Base-by-base conservation (phyloP, 1,139 yeast species). In the Yamadazyma aaseri region DNA sequence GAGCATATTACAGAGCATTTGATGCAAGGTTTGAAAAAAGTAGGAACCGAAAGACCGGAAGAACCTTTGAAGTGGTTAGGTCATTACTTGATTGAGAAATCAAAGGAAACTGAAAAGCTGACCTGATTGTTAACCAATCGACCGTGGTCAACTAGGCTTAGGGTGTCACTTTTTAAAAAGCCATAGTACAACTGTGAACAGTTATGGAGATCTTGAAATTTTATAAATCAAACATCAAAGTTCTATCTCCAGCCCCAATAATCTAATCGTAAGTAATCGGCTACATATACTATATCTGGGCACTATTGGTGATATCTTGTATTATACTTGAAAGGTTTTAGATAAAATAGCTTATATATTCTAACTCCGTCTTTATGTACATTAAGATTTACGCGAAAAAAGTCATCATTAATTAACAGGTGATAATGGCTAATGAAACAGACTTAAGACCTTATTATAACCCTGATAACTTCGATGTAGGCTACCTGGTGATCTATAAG, bases 21-120 rank as follows among this genome's bases (percentile, higher is more conserved):
- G 26, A 60, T 86, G 16, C 78, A 75, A 22, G 96, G 95, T 1
- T 71, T 90, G 65, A 68, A 83, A 42, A 62, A 72, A 32, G 63
- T 83, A 29, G 79, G 81, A 2, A 56, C 58, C 10, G 71, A 65
- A 27, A 70, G 73, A 44, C 95, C 95, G 0, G 76, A 69, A 5
- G 80, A 86, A 42, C 95, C 96, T 1, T 64, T 87, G 40, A 61
- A 63, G 36, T 77, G 69, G 37, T 68, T 90, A 26, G 96, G 96
- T 0, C 81, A 85, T 50, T 83, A 69, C 51, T 65, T 90, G 36
- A 71, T 86, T 7, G 60, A 65, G 34, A 63, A 71, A 40, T 64
- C 79, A 20, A 63, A 68, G n/a, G n/a, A n/a, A n/a, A n/a, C n/a
- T n/a, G n/a, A n/a, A n/a, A n/a, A n/a, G n/a, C n/a, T n/a, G n/a